These are phyloP conservation scores for Alternaria alternata DNA, from an alignment of 2,329 filamentous ascomycete genomes.

Conservation along the genomic window DNA sequence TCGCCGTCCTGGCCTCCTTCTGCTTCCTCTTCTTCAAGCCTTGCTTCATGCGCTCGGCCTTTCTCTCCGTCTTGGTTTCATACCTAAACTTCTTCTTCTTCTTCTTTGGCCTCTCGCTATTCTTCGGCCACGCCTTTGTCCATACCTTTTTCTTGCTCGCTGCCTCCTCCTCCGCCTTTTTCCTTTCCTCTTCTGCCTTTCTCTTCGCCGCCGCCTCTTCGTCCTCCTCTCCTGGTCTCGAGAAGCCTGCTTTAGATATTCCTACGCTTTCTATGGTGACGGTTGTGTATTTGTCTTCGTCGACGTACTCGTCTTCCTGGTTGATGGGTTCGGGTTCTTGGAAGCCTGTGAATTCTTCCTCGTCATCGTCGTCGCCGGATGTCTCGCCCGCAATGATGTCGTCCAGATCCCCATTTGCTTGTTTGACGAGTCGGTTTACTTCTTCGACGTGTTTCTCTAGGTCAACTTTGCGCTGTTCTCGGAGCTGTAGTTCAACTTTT, in stretches of 20 bases:
- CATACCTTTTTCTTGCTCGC: constrained; percentile 61
- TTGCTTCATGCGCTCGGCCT: constrained; percentile 67
- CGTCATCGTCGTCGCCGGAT: constrained; percentile 37
- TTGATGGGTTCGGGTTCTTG: constrained; percentile 68
- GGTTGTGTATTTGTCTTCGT: constrained; percentile 94
- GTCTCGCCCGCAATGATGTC: constrained; percentile 49
- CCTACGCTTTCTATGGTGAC: constrained; percentile 92
- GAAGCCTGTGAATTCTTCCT: constrained; percentile 48
- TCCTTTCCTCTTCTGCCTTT: constrained; percentile 24
- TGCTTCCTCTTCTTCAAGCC: constrained; percentile 74
- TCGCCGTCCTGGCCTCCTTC: constrained; percentile 63
- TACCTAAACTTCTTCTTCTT: constrained; percentile 94
- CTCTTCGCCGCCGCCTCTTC: constrained; percentile 36
- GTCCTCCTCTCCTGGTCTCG: constrained; percentile 58
- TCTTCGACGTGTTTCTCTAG: constrained; percentile 82
- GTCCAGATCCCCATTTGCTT: constrained; percentile 59
- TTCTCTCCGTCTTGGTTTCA: constrained; percentile 85
- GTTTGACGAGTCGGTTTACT: constrained; percentile 74
- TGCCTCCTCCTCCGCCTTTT: constrained; percentile 49
- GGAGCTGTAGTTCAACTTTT: constrained; percentile 64
- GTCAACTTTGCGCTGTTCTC: constrained; percentile 82
- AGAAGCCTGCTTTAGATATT: constrained; percentile 76
- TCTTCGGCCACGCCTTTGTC: constrained; percentile 63
- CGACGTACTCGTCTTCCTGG: constrained; percentile 91
- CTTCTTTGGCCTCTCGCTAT: constrained; percentile 65